Percentiles rank a stretch among this genome's conserved stretches.
Conservation (phyloP, 2,329 filamentous ascomycete genomes). For the Clathrospora elynae region DNA sequence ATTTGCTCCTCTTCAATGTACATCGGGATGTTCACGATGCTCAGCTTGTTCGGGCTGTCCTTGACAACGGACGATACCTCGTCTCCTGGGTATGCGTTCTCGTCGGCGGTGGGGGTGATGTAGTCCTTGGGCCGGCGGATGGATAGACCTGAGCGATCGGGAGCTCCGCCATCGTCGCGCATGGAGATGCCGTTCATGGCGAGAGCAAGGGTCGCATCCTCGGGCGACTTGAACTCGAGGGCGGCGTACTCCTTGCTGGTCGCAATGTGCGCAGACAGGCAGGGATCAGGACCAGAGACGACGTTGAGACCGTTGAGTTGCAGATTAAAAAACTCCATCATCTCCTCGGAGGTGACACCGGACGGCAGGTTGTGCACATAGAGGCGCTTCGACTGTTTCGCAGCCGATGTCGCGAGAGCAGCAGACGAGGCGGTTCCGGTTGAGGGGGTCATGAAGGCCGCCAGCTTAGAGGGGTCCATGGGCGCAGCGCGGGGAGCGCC, state of each 20-base stretch:
- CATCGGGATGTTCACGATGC: constrained; percentile 83
- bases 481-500: constrained; percentile 93
- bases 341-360: constrained; percentile 72
- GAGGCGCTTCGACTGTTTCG: constrained; percentile 90
- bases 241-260: constrained; percentile 81
- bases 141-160: constrained; percentile 63
- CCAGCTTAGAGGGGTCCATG: constrained; percentile 91
- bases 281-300: constrained; percentile 81
- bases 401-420: constrained; percentile 89
- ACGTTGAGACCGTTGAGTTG: constrained; percentile 97
- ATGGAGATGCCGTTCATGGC: constrained; percentile 89
- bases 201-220: constrained; percentile 88
- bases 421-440: constrained; percentile 71
- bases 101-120: constrained; percentile 75
- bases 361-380: constrained; percentile 82
- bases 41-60: constrained; percentile 94
- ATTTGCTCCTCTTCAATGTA: constrained; percentile 93
- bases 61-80: constrained; percentile 80
- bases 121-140: constrained; percentile 95
- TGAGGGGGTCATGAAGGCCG: constrained; percentile 94
- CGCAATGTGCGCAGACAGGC: constrained; percentile 80
- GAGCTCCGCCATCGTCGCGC: constrained; percentile 64
- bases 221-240: constrained; percentile 84
- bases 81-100: constrained; percentile 73
- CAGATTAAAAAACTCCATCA: constrained; percentile 90